phyloP scores from a whole-genome alignment of 495 filamentous ascomycete genomes.

The Podospora sp. region DNA sequence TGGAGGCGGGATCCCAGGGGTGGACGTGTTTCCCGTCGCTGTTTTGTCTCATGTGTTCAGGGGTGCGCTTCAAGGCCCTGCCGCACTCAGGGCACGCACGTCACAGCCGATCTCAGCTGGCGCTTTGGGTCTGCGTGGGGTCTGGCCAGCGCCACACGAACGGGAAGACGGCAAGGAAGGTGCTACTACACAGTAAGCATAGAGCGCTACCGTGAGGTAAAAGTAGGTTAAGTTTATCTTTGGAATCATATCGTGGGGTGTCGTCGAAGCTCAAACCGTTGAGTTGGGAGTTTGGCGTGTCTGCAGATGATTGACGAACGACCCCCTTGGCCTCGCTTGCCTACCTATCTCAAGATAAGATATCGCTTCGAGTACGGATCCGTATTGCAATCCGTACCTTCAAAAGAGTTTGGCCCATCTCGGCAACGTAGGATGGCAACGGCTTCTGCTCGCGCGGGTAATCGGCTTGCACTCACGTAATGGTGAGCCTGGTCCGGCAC shows the following conservation, averaged over 20 bases:
- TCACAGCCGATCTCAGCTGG: neutral
- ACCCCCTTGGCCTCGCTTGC: conserved; percentile 8
- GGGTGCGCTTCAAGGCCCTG: conserved; percentile 7
- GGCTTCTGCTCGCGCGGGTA: neutral
- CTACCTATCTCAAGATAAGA: too few relatives aligned
- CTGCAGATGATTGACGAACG: conserved; percentile 12
- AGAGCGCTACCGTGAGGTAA: neutral
- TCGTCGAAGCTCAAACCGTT: neutral
- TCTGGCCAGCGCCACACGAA: conserved; percentile 9
- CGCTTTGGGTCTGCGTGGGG: neutral
- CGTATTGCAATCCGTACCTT: too few relatives aligned
- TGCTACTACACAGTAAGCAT: too few relatives aligned
- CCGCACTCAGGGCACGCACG: neutral
- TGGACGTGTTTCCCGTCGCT: neutral
- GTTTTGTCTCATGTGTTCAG: conserved; percentile 14
- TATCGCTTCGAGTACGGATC: too few relatives aligned
- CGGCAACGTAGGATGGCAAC: neutral
- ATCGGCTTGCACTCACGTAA: neutral
- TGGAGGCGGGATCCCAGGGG: neutral
- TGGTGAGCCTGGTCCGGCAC: neutral
- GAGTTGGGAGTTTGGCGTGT: neutral
- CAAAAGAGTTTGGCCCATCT: too few relatives aligned
- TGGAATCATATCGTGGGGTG: conserved; percentile 10
- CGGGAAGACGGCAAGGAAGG: neutral
- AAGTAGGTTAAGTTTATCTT: conserved; percentile 1